Conservation (phyloP, 768 basidiomycete genomes). For the Tulasnella sp. region DNA sequence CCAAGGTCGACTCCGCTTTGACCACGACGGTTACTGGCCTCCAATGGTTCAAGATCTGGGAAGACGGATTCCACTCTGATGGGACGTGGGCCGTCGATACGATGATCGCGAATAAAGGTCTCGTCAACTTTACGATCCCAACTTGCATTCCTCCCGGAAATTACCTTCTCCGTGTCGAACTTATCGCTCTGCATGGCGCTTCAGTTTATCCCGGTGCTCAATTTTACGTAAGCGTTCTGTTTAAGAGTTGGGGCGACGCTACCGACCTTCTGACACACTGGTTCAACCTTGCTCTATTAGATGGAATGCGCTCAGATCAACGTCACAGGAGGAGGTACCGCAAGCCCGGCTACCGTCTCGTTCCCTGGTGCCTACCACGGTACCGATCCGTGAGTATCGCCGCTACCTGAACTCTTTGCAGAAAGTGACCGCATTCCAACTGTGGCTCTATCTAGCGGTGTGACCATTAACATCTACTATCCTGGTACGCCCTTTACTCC, state of each 20-base stretch:
- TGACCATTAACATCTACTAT: slow-evolving; percentile 32
- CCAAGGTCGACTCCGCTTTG: slow-evolving; percentile 41
- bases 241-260: slow-evolving; percentile 46
- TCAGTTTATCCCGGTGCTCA: slow-evolving; percentile 49
- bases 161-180: slow-evolving; percentile 56
- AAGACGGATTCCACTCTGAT: slow-evolving; percentile 27
- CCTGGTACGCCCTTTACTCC: neutral
- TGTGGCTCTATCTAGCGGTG: slow-evolving; percentile 7
- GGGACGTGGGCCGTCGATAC: slow-evolving; percentile 53
- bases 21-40: slow-evolving; percentile 49
- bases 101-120: slow-evolving; percentile 55
- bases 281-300: slow-evolving; percentile 30
- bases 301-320: slow-evolving; percentile 50
- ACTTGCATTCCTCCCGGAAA: slow-evolving; percentile 52
- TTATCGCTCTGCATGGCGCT: slow-evolving; percentile 31
- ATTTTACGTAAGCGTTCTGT: slow-evolving; percentile 52
- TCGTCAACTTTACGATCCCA: slow-evolving; percentile 55
- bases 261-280: slow-evolving; percentile 54
- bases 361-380: slow-evolving; percentile 40
- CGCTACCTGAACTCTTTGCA: neutral
- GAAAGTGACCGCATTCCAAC: neutral
- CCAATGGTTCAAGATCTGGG: slow-evolving; percentile 33
- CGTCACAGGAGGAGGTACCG: slow-evolving; percentile 46
- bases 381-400: slow-evolving; percentile 22
- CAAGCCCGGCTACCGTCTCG: slow-evolving; percentile 36